Evolutionary conservation across 2,329 filamentous ascomycete species (phyloP), one percentile per base, ranked within the genome.

Genomic region (Alternaria postmessia): DNA sequence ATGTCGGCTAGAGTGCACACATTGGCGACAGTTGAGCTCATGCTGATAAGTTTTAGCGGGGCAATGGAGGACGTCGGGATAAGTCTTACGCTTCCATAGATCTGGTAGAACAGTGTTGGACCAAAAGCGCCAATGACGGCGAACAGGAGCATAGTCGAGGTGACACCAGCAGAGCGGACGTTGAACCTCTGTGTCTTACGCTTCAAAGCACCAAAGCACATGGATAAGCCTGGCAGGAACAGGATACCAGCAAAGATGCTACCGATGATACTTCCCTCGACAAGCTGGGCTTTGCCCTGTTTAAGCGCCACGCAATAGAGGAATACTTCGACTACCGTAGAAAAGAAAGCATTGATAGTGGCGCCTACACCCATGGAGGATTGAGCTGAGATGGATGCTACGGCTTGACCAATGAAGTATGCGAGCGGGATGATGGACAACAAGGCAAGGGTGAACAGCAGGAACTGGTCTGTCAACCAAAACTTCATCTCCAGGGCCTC

Each of bases 131-230:
- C 94, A 69, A 99, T 95, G 39, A 96, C 91, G 24, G 95, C 94
- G 76, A 99, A 99, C 9, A 99, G 85, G 57, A 99, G 82, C 95
- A 99, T 99, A 0, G 95, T 99, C 2, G 94, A 97, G 0, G 94
- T 98, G 34, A 98, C 95, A 75, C 95, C 93, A 30, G 95, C 95
- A 34, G 94, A 98, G 73, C 90, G 93, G 64, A 95, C 94, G 75
- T 99, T 99, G 85, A 99, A 99, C 42, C 95, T 90, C 77, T 99
- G 95, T 1, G 95, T 99, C 82, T 99, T 99, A 71, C 96, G 89
- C 82, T 97, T 97, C 75, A 99, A 90, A 18, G 96, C 96, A 44
- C 95, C 95, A 74, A 97, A 99, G 79, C 95, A 99, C 95, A 99
- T 99, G 59, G 94, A 98, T 34, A 99, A 78, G 1, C 95, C 95